Evolutionary conservation across 192 early-diverging fungal genomes (phyloP).

Genomic region (Podochytrium sp.): DNA sequence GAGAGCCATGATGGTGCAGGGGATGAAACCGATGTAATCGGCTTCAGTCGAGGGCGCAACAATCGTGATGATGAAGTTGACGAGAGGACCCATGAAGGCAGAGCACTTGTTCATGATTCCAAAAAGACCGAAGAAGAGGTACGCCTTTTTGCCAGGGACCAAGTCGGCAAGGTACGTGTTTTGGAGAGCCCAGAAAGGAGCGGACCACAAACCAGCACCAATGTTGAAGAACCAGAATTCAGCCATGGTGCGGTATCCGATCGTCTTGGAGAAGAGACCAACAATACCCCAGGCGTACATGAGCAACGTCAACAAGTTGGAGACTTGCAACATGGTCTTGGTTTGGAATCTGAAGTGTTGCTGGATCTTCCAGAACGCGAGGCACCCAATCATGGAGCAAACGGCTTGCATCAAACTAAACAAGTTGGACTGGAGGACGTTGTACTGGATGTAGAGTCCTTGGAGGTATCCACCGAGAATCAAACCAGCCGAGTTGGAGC

Average conservation of each 20-base stretch:
- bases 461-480: constrained; percentile 39
- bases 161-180: constrained; percentile 49
- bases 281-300: constrained; percentile 44
- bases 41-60: background rate
- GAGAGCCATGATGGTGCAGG: constrained; percentile 19
- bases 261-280: constrained; percentile 26
- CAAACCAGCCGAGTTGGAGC: constrained; percentile 32
- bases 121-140: constrained; percentile 52
- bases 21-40: constrained; percentile 19
- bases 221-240: constrained; percentile 40
- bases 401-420: constrained; percentile 38
- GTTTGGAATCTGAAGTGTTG: constrained; percentile 39
- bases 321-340: constrained; percentile 44
- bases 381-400: constrained; percentile 43
- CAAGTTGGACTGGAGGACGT: constrained; percentile 29
- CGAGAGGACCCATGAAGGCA: constrained; percentile 44
- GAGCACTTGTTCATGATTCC: constrained; percentile 46
- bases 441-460: constrained; percentile 29
- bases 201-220: constrained; percentile 34
- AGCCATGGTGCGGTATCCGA: constrained; percentile 25
- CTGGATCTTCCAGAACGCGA: constrained; percentile 41
- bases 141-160: constrained; percentile 42
- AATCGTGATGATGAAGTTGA: constrained; percentile 27
- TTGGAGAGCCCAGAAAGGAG: constrained; percentile 44
- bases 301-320: constrained; percentile 37